Base-by-base conservation (phyloP, 2,329 filamentous ascomycete species). In the Alternaria arborescens region DNA sequence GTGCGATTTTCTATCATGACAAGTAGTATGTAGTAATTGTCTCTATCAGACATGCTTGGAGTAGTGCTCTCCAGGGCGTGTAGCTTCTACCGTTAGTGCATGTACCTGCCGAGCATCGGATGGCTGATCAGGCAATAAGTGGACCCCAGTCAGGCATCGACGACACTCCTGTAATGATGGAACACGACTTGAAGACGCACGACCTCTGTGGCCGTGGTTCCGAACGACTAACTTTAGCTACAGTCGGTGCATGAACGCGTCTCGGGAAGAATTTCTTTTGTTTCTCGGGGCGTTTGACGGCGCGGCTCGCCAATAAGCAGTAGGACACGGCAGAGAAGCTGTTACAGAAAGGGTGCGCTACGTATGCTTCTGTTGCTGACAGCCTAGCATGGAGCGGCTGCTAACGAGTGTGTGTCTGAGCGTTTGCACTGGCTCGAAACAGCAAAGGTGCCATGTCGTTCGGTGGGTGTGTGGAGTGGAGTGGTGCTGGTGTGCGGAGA, bases 361-460 rank as follows among this genome's bases (percentile, higher is more conserved):
- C n/a, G 57, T 44, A 24, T 55, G 43, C 50, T 55, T 42, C 28
- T 59, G 40, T 48, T 44, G 55, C 30, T 40, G 41, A 28, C 36
- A 26, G 42, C 20, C 16, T 52, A 56, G 44, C 46, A 56, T 40
- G 41, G 53, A 53, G 36, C 24, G 52, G 32, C 32, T 41, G 20
- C 47, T 30, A 38, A 48, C 42, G 47, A 52, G 8, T 8, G 51
- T 28, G 52, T 38, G 40, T 50, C 51, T 47, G 32, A 32, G 51
- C n/a, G 50, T 47, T 22, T 52, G 57, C 34, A 10, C 12, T 22
- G 56, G 43, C 60, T 56, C 63, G 63, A 66, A 66, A 66, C 63
- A 47, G 43, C 6, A 44, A 55, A 18, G 40, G 62, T 65, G 34
- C 62, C 56, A 65, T 50, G 55, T 40, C 10, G 34, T 14, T 46